Evolutionary conservation across 306 rosid species (phyloP), one percentile per base, ranked within the genome.

Genomic region (Pterocarpus santalinus): DNA sequence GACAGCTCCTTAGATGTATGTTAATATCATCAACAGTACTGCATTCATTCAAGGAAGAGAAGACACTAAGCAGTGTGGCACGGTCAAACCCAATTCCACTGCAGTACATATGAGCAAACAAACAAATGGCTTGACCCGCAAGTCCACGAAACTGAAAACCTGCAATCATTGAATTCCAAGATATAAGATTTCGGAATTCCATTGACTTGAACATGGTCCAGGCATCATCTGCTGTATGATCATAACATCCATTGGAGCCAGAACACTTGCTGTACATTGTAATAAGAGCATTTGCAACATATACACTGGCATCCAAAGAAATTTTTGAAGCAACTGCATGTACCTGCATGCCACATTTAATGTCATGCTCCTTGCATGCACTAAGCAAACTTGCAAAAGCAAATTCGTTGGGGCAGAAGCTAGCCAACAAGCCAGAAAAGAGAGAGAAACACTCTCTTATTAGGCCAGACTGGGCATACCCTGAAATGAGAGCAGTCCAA

Each of bases 151-250:
- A 84, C 84, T 86, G 97, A 83, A 91, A 88, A 78, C 90, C 97
- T 47, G 98, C 87, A 85, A 95, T 85, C 90, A 92, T 89, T 4
- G 98, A 90, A 79, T 95, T 95, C 98, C 98, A 95, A 44, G 98
- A 84, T 78, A 91, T 63, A 71, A 87, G 85, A 86, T 88, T 92
- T 41, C 87, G 82, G 62, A 76, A 76, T 73, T 90, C 88, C 86
- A 90, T 90, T 76, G 83, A 78, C 83, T 84, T 67, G 80, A 95
- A 95, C 78, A 95, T 16, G 17, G 64, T 81, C 98, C 94, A 90
- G 0, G 92, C 94, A 36, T 88, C 92, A 55, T 88, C 89, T 51
- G 16, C 53, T 34, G 83, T 33, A 57, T 58, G 72, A 79, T 81
- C 80, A 81, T 35, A 84, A 62, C 65, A 75, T 36, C 85, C 82